phyloP scores from a whole-genome alignment of 345 rosid species.

The Dipteronia sinensis region DNA sequence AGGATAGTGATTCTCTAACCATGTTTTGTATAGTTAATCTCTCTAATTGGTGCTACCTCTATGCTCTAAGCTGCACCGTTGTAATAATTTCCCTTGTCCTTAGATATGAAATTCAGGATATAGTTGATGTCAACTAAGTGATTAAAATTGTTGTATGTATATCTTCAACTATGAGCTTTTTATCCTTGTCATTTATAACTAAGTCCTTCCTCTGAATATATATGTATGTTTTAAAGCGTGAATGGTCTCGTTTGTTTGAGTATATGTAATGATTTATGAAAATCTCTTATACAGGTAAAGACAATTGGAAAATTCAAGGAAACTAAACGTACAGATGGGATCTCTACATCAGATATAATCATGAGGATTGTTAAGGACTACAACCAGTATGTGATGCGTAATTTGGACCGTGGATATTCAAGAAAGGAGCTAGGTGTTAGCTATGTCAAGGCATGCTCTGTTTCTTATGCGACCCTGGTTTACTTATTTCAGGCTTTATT shows the following conservation, averaged over 20 bases:
- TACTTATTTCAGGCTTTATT: not conserved
- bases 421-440: conserved; percentile 74
- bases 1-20: not conserved
- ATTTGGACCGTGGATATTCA: conserved; percentile 68
- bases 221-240: not conserved
- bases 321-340: conserved; percentile 72
- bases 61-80: not conserved
- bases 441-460: conserved; percentile 55
- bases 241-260: not conserved
- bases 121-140: not conserved
- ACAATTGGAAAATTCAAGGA: conserved; percentile 62
- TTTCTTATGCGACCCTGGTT: not conserved
- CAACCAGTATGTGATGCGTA: conserved; percentile 71
- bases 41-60: not conserved
- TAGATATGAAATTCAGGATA: not conserved
- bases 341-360: conserved; percentile 68
- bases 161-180: not conserved
- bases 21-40: not conserved
- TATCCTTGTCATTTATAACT: not conserved
- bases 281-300: conserved; percentile 41
- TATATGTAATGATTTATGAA: not conserved
- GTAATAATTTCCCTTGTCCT: not conserved
- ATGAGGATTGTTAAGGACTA: conserved; percentile 77
- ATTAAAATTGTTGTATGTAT: not conserved
- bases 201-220: not conserved